Evolutionary conservation across 768 basidiomycete species (phyloP).

Genomic region (Kwoniella europaea): DNA sequence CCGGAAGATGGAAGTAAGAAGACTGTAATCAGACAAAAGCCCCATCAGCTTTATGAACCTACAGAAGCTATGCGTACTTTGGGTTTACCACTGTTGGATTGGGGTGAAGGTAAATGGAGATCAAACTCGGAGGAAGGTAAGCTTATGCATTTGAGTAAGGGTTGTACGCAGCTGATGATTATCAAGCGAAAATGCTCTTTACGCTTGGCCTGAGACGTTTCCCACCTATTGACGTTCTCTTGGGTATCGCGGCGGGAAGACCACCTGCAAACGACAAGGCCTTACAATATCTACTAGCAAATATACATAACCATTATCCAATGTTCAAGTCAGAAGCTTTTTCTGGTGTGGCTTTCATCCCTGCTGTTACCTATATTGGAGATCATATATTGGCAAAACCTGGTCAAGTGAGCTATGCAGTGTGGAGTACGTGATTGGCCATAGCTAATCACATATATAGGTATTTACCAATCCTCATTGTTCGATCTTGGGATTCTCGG

Average conservation of each 20-base stretch:
- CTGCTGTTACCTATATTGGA: slow-evolving; percentile 67
- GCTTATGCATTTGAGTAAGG: slow-evolving; percentile 5
- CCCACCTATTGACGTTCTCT: slow-evolving; percentile 70
- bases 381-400: slow-evolving; percentile 66
- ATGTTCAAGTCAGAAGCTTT: slow-evolving; percentile 42
- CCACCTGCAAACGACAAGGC: slow-evolving; percentile 62
- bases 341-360: slow-evolving; percentile 73
- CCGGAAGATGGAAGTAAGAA: slow-evolving; percentile 21
- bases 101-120: slow-evolving; percentile 84
- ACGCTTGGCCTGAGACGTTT: slow-evolving; percentile 63
- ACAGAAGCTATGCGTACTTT: slow-evolving; percentile 71
- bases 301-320: slow-evolving; percentile 65
- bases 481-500: slow-evolving; percentile 74
- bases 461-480: slow-evolving; percentile 74
- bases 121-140: slow-evolving; percentile 82
- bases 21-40: slow-evolving; percentile 65
- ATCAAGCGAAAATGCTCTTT: slow-evolving; percentile 73
- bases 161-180: too few species aligned
- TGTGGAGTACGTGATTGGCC: neutral
- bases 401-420: slow-evolving; percentile 64
- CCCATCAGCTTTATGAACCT: slow-evolving; percentile 85
- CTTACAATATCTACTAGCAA: slow-evolving; percentile 80
- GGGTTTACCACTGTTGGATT: slow-evolving; percentile 81
- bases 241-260: slow-evolving; percentile 70
- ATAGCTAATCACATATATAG: slow-evolving; percentile 59